Conservation (phyloP, 2,329 filamentous ascomycete genomes). For the Achaetomium macrosporum region DNA sequence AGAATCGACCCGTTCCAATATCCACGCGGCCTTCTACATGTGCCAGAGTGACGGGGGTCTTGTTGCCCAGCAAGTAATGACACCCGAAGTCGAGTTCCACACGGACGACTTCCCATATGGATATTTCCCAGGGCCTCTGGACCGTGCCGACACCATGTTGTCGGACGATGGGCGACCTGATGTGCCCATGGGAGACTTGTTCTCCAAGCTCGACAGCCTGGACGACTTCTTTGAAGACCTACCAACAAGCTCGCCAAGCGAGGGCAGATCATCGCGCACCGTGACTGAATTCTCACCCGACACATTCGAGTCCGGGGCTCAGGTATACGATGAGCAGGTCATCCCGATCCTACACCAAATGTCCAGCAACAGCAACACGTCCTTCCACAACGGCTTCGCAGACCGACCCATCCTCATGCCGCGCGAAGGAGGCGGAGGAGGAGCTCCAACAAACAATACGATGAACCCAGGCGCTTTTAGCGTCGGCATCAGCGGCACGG, state of each 20-base stretch:
- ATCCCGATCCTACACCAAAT: conserved; percentile 85
- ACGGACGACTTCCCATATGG: conserved; percentile 80
- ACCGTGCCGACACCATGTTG: conserved; percentile 85
- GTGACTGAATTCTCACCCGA: conserved; percentile 61
- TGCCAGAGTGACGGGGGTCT: conserved; percentile 65
- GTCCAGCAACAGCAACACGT: conserved; percentile 66
- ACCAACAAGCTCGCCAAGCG: conserved; percentile 53
- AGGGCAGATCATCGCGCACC: conserved; percentile 56
- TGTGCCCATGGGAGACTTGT: conserved; percentile 73
- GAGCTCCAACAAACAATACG: conserved; percentile 36
- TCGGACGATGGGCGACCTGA: conserved; percentile 74
- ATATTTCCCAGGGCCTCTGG: conserved; percentile 63
- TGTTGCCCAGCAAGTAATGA: conserved; percentile 56
- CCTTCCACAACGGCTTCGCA: conserved; percentile 83
- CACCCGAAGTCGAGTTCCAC: conserved; percentile 88
- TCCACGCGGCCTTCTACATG: conserved; percentile 94
- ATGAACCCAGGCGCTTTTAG: conserved; percentile 59
- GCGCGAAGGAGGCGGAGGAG: conserved; percentile 41
- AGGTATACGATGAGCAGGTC: conserved; percentile 89
- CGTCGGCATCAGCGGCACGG: conserved; percentile 7
- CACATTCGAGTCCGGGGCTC: conserved; percentile 66
- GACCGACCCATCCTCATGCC: conserved; percentile 61
- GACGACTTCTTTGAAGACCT: conserved; percentile 78
- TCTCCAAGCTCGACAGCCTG: conserved; percentile 70
- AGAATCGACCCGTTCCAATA: conserved; percentile 78